Evolutionary conservation across 805 yeast species (phyloP), one percentile per base, ranked within the genome.

Genomic region (Zygoascus flipseniorum): DNA sequence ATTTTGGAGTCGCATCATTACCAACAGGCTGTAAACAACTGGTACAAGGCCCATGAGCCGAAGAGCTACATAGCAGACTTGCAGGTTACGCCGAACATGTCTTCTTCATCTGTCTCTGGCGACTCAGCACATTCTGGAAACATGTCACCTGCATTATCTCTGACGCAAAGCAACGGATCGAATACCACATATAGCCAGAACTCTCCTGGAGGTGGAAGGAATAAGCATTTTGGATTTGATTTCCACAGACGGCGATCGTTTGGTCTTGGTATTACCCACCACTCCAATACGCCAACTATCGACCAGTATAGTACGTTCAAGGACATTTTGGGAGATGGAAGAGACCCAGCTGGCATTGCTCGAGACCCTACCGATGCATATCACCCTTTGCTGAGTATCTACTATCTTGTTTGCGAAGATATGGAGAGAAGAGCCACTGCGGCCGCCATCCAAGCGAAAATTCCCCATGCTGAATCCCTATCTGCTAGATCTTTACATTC

Each of bases 341-440:
- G 13, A 35, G 39, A 35, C 8, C 13, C 16, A 4, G 54, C 54
- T 45, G 64, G 76, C 18, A 77, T 81, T 9, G n/a, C 49, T 1
- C 53, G 50, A 1, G 93, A 89, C 68, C 97, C 98, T 14, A 86
- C 96, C 0, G 75, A 78, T 52, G 92, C 90, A 1, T 90, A 79
- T 67, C 95, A 90, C 69, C 98, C 99, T 0, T 74, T 90, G 58
- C 71, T 92, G 11, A 88, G 96, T 6, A 84, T 92, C 41, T 93
- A 93, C 66, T 85, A 80, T 64, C 75, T 93, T 58, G 96, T 89
- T 16, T 83, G 81, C 51, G 99, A 93, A 70, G 86, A 88, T 85
- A 65, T 77, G 57, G 81, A 78, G 63, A 78, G 96, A 53, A 84
- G 83, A 69, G 16, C 44, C 16, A 23, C 20, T 4, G 20, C 5